A percentile compares a stretch with the other conserved stretches of the same genome.
Conservation (phyloP, 495 filamentous ascomycete genomes). For the Penicillium egyptiacum region DNA sequence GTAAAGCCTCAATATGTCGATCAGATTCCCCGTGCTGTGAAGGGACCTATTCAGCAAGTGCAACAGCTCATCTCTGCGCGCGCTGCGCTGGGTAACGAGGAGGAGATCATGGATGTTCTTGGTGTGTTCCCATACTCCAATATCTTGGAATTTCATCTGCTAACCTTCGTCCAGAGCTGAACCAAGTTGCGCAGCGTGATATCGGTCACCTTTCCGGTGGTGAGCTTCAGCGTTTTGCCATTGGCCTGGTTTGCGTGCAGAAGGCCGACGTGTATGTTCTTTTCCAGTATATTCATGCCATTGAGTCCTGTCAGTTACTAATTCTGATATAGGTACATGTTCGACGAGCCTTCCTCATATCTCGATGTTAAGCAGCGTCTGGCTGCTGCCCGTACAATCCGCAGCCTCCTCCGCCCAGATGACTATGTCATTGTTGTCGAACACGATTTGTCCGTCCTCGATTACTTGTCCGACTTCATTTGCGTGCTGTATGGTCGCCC, state of each 20-base stretch:
- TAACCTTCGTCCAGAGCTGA: slow-evolving; percentile 62
- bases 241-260: slow-evolving; percentile 92
- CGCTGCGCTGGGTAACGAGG: slow-evolving; percentile 72
- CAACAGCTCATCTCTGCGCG: slow-evolving; percentile 71
- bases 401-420: slow-evolving; percentile 78
- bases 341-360: slow-evolving; percentile 97
- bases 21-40: slow-evolving; percentile 90
- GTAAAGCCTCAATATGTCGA: slow-evolving; percentile 99
- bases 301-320: not conserved
- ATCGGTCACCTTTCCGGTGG: slow-evolving; percentile 89
- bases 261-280: slow-evolving; percentile 83
- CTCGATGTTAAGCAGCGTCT: slow-evolving; percentile 98
- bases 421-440: slow-evolving; percentile 98
- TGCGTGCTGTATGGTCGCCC: slow-evolving; percentile 95
- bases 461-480: slow-evolving; percentile 97
- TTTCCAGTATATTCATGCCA: not conserved
- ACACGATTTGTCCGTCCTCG: slow-evolving; percentile 96
- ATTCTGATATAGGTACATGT: slow-evolving; percentile 76
- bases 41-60: slow-evolving; percentile 72
- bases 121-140: slow-evolving; percentile 43
- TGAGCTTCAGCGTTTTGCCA: slow-evolving; percentile 96
- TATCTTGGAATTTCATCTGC: slow-evolving; percentile 1
- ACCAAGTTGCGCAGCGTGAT: slow-evolving; percentile 83
- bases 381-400: slow-evolving; percentile 86
- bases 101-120: slow-evolving; percentile 80